Base-by-base conservation (phyloP, 164 flowering plant species). In the Buxus sempervirens region DNA sequence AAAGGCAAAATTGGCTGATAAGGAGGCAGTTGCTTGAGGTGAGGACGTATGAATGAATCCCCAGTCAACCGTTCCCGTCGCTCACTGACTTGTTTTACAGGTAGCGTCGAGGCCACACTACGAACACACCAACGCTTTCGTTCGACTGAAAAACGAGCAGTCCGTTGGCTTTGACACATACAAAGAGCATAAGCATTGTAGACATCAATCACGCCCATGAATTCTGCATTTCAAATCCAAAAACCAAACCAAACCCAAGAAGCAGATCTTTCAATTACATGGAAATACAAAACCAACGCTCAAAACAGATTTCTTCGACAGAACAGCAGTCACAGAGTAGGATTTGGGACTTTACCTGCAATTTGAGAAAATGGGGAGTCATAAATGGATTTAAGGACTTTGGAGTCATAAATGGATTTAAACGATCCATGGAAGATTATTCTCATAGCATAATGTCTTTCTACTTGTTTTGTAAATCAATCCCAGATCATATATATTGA, bases 1-100 rank as follows among this genome's bases (percentile, higher is more conserved):
- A 95, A 95, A 54, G 98, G 98, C 64, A 95, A 76, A 77, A 95
- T 95, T 41, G 98, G 87, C 57, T 95, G 97, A 77, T 95, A 95
- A 72, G 98, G 94, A 51, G 90, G 82, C 81, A 95, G 80, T 25
- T 85, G 79, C 72, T 81, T 83, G 64, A 95, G 81, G 78, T 95
- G 98, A 53, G 86, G 77, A 15, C 98, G 89, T 69, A 95, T 89
- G 68, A 95, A 95, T 0, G 90, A 82, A 67, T 84, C 96, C 4
- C 96, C 98, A 4, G 85, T 79, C 74, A 86, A 38, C 60, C 55
- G 65, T 51, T 77, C 32, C 55, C 20, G 45, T 2, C 71, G 77
- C 56, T 72, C 82, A n/a, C 58, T 67, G 54, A 75, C 80, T 20
- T 71, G 67, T 28, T 77, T 68, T 13, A 69, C 74, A 18, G 89